Evolutionary conservation across 768 basidiomycete genomes (phyloP), one percentile per base, ranked within the genome.

Genomic region (Auricularia sp.): DNA sequence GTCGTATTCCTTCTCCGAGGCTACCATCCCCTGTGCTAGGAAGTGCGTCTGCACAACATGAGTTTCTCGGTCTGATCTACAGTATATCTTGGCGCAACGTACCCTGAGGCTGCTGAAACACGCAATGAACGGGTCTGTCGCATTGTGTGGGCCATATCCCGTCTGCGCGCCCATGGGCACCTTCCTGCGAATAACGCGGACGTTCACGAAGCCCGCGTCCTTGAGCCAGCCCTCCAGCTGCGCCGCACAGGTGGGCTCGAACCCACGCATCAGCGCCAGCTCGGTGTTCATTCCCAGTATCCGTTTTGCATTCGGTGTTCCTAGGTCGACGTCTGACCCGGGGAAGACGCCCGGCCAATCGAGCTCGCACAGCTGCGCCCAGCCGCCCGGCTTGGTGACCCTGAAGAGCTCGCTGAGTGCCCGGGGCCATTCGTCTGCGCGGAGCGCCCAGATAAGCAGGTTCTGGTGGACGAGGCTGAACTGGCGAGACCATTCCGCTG

Each of bases 381-480:
- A 74, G 3, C 76, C 76, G 2, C 76, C 75, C 0, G 75, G 75
- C 1, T 14, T 64, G 42, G 77, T 70, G 0, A 75, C 73, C 3
- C 76, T 69, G 58, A 68, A 70, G 7, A 76, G 71, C 39, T 74
- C 76, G 3, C 62, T 33, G 14, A 75, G 64, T 4, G 56, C 68
- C 0, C 62, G 36, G 4, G 33, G 61, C 77, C 77, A 77, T 14
- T 77, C 71, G 2, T 67, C 67, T 7, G 58, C 64, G 0, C 70
- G 68, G 35, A 77, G 72, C 1, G 70, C 76, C 3, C 62, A 67
- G 6, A 75, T 66, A 1, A 77, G 67, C 21, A 77, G 68, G 0
- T 76, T 70, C 35, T 77, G 76, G 35, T 75, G 68, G 16, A 77
- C 68, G 47, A 77, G 68, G 3, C 64, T 18, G 65, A 77, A 77